A percentile compares a stretch with the other conserved stretches of the same genome.
Evolutionary conservation across 805 yeast species (phyloP).

Genomic region (Saturnispora quitensis): DNA sequence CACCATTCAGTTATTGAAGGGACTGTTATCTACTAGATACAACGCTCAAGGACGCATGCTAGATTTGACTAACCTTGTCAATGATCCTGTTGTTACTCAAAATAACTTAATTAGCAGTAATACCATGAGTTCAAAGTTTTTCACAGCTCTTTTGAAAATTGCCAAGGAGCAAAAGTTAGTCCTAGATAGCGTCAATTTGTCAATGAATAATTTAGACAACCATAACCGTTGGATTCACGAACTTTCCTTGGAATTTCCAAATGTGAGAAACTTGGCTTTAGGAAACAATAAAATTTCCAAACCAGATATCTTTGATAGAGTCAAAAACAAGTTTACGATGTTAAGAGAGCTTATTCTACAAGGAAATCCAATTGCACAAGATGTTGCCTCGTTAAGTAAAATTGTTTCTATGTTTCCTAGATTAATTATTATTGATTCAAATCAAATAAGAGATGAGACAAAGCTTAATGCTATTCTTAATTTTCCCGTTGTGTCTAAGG

Average conservation of each 20-base stretch:
- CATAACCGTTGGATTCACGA: slow-evolving; percentile 42
- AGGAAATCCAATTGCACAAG: slow-evolving; percentile 62
- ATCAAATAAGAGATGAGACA: slow-evolving; percentile 63
- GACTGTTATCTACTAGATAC: slow-evolving; percentile 59
- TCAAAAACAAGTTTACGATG: slow-evolving; percentile 66
- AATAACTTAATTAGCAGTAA: slow-evolving; percentile 49
- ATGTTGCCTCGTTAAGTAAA: slow-evolving; percentile 43
- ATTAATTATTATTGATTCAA: slow-evolving; percentile 69
- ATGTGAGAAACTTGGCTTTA: slow-evolving; percentile 67
- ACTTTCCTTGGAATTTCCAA: slow-evolving; percentile 67
- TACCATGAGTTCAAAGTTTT: slow-evolving; percentile 59
- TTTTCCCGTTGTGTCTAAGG: slow-evolving; percentile 47
- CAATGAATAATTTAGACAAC: slow-evolving; percentile 62
- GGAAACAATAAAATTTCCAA: slow-evolving; percentile 62
- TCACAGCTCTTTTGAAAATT: slow-evolving; percentile 80
- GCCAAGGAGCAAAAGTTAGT: slow-evolving; percentile 46
- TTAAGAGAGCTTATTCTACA: slow-evolving; percentile 69
- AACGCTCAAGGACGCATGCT: slow-evolving; percentile 55
- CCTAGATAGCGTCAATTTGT: slow-evolving; percentile 63
- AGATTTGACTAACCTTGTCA: slow-evolving; percentile 55
- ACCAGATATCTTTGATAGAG: slow-evolving; percentile 53
- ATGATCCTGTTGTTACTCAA: slow-evolving; percentile 48
- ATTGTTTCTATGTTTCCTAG: slow-evolving; percentile 71
- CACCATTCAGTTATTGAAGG: slow-evolving; percentile 55
- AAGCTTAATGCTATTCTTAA: slow-evolving; percentile 42